Conservation (phyloP, 306 rosid species). For the Rosa rugosa region DNA sequence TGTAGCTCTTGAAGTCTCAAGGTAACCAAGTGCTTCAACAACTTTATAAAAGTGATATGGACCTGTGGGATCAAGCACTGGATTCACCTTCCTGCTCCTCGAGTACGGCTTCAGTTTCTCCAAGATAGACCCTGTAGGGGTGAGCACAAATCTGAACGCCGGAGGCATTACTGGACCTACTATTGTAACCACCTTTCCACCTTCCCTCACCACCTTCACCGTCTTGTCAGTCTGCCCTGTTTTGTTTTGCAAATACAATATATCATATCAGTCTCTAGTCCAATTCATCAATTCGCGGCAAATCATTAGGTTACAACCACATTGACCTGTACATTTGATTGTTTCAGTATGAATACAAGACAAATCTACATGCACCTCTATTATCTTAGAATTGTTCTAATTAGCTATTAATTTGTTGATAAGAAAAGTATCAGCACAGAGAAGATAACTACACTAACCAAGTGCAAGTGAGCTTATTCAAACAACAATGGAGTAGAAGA, state of each 20-base stretch:
- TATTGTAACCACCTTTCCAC: slow-evolving; percentile 58
- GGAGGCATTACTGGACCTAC: slow-evolving; percentile 35
- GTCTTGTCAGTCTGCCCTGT: slow-evolving; percentile 54
- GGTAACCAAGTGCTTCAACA: neutral
- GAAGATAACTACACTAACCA: no score
- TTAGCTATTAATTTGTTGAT: no score
- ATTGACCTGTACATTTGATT: neutral
- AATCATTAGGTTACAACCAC: neutral
- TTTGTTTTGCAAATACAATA: neutral
- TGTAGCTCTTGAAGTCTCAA: slow-evolving; percentile 52
- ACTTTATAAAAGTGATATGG: slow-evolving; percentile 29
- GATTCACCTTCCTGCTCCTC: slow-evolving; percentile 68
- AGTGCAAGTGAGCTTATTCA: no score
- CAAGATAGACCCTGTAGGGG: slow-evolving; percentile 44
- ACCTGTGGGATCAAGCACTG: slow-evolving; percentile 62
- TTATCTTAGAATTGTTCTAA: neutral
- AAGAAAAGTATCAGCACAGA: no score
- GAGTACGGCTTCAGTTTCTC: slow-evolving; percentile 62
- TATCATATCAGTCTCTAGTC: neutral
- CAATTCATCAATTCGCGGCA: neutral
- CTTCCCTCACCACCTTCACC: slow-evolving; percentile 59
- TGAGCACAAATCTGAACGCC: slow-evolving; percentile 28
- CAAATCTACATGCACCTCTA: neutral
- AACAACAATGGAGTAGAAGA: no score
- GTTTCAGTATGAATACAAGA: neutral